Evolutionary conservation across 148 eudicot genomes (phyloP).

Genomic region (Fagopyrum esculentum): DNA sequence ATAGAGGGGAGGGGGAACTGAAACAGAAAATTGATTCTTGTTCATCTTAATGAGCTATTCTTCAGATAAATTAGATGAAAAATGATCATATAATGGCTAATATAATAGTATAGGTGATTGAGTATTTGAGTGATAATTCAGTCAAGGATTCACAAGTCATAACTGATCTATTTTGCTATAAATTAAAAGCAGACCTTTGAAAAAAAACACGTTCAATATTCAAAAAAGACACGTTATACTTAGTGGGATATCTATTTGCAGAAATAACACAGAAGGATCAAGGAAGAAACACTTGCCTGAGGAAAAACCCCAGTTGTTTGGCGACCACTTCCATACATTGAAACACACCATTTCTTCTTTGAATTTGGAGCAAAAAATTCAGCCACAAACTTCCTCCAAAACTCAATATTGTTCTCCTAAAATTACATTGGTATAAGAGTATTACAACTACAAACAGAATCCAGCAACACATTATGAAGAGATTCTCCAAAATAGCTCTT

Average conservation of each 20-base stretch:
- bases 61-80: background rate
- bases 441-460: background rate
- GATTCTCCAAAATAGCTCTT: slow-evolving; percentile 16
- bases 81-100: background rate
- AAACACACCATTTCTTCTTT: slow-evolving; percentile 97
- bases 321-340: slow-evolving; percentile 95
- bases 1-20: background rate
- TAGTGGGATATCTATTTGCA: background rate
- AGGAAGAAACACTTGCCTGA: slow-evolving; percentile 38
- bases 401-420: slow-evolving; percentile 90
- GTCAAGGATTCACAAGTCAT: background rate
- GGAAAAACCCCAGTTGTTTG: slow-evolving; percentile 93
- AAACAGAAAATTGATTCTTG: background rate
- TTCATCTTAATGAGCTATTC: background rate
- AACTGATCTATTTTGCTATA: background rate
- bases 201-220: background rate
- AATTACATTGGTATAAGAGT: background rate
- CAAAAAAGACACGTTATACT: background rate
- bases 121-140: background rate
- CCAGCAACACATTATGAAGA: background rate
- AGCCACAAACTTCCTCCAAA: slow-evolving; percentile 86
- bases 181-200: background rate
- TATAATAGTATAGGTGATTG: background rate
- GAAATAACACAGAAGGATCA: background rate
- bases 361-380: slow-evolving; percentile 93